Conservation (phyloP, 2,329 filamentous ascomycete genomes). For the Penicillium sp. region DNA sequence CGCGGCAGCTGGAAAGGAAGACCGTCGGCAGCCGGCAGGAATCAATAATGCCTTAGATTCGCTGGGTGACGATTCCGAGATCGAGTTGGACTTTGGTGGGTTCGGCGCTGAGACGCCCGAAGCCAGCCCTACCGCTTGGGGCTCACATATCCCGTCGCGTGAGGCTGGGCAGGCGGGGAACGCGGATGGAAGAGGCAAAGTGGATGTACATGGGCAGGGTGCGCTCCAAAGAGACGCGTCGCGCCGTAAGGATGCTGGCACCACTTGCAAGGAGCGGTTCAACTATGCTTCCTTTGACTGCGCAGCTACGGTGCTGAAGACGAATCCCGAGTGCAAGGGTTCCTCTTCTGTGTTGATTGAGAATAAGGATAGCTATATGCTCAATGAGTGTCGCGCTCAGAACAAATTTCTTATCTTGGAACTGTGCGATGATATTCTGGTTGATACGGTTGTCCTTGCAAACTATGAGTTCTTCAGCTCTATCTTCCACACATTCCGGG, state of each 20-base stretch:
- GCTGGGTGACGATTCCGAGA: constrained; percentile 84
- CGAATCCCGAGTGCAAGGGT: constrained; percentile 81
- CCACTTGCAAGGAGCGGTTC: constrained; percentile 95
- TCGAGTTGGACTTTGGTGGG: constrained; percentile 68
- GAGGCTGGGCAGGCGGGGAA: constrained; percentile 17
- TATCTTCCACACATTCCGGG: constrained; percentile 85
- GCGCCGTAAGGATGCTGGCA: constrained; percentile 88
- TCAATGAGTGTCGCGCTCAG: constrained; percentile 79
- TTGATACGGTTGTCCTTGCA: constrained; percentile 94
- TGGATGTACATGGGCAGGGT: constrained; percentile 42
- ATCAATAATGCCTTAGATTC: constrained; percentile 71
- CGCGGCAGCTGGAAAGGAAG: constrained; percentile 51
- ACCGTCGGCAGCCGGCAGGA: constrained; percentile 49
- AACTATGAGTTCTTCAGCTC: constrained; percentile 99
- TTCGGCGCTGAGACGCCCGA: constrained; percentile 54
- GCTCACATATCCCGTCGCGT: constrained; percentile 29
- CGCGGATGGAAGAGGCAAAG: constrained; percentile 5
- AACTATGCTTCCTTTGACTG: constrained; percentile 98
- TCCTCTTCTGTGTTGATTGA: constrained; percentile 86
- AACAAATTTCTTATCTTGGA: constrained; percentile 96
- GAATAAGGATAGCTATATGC: constrained; percentile 98
- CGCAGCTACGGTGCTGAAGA: constrained; percentile 88
- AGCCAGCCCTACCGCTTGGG: constrained; percentile 35
- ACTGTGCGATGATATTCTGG: constrained; percentile 79
- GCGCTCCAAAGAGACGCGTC: constrained; percentile 55